These are phyloP conservation scores for Triticum urartu DNA, from an alignment of 176 grass and related monocot species.

Conservation along the genomic window DNA sequence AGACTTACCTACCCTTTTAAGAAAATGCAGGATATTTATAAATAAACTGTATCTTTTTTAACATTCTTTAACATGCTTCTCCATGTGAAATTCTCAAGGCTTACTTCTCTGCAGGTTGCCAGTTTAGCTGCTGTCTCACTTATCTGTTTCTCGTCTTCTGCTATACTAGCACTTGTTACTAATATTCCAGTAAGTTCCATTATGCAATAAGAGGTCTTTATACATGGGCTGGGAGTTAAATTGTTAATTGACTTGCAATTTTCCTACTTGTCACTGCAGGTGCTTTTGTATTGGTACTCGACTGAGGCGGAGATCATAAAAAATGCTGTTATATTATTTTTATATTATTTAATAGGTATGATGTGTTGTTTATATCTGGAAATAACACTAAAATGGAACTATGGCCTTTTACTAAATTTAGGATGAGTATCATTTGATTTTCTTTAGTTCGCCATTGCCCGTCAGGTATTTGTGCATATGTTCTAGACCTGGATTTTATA, in stretches of 20 bases:
- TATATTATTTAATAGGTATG: conserved; percentile 93
- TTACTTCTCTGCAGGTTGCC: conserved; percentile 72
- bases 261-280: conserved; percentile 42
- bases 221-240: conserved; percentile 13
- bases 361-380: conserved; percentile 1
- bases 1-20: neutral
- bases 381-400: neutral
- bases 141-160: conserved; percentile 85
- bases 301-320: conserved; percentile 47
- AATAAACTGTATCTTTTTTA: neutral
- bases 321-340: conserved; percentile 75
- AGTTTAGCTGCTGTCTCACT: conserved; percentile 83
- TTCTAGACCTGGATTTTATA: conserved; percentile 21
- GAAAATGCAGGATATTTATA: neutral
- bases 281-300: conserved; percentile 73
- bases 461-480: conserved; percentile 25
- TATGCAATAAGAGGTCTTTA: conserved; percentile 20
- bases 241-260: conserved; percentile 13
- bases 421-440: neutral
- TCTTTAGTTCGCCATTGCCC: neutral
- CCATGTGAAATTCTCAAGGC: conserved; percentile 22
- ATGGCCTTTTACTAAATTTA: conserved; percentile 19
- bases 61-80: neutral
- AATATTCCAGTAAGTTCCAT: conserved; percentile 87
- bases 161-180: conserved; percentile 83